Base-by-base conservation (phyloP, 441 rosid species). In the Codiaeum variegatum region DNA sequence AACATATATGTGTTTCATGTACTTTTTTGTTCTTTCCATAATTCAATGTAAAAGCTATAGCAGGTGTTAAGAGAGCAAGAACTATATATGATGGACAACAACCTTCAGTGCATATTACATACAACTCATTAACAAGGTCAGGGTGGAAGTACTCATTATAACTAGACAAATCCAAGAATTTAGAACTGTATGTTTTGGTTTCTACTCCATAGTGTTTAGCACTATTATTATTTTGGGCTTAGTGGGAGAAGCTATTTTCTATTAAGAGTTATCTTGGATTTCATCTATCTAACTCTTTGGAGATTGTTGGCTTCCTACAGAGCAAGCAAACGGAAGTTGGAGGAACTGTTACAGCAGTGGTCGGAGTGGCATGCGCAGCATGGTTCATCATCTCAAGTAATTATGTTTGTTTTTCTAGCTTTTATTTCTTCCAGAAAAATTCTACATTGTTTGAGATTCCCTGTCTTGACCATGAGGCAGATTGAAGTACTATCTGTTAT, bases 321-420 rank as follows among this genome's bases (percentile, higher is more conserved):
- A 81, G 87, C 94, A 81, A 88, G 99, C 82, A 90, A 83, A 81
- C 86, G 76, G 79, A 96, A 89, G 85, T 90, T 91, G 67, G 94
- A 88, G 78, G 90, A 85, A 73, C 77, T 93, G 71, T 82, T 96
- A 81, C 91, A 84, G 79, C 83, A 91, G 75, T 96, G 99, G 99
- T 93, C 98, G 66, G 90, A 87, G 69, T 96, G 99, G 98, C 97
- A 93, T 76, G 87, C 88, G 49, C 87, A 84, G 69, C 85, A 74
- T 62, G 79, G 64, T 81, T 83, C 88, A 65, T 83, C 83, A 52
- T 60, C 82, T 56, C 84, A 77, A 80, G 98, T 92, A 81, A 78
- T 85, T 82, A 21, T 71, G 11, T 52, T 23, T 32, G 46, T 8
- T 46, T 46, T 4, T 24, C 4, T 6, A 13, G 32, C 15, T 69